These are phyloP conservation scores for Lasiodiplodia sp. DNA, from an alignment of 2,329 filamentous ascomycete genomes.

Conservation along the genomic window DNA sequence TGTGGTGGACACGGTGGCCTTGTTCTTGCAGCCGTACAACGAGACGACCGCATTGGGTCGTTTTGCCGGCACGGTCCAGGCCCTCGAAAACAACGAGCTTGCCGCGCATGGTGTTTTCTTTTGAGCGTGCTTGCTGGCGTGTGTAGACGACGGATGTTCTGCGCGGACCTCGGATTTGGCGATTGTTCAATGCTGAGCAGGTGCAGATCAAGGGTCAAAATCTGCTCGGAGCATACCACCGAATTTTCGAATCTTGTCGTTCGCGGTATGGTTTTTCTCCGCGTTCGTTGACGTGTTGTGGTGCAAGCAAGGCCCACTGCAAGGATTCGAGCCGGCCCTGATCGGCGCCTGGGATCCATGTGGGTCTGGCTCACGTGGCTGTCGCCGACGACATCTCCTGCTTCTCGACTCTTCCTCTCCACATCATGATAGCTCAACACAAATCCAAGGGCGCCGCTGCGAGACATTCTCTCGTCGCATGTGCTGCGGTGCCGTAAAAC, in stretches of 20 bases:
- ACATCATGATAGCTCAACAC: neutral
- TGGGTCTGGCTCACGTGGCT: neutral
- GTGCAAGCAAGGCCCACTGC: slow-evolving; percentile 16
- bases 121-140: neutral
- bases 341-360: slow-evolving; percentile 25
- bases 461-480: neutral
- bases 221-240: neutral
- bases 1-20: slow-evolving; percentile 62
- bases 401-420: neutral
- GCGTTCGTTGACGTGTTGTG: neutral
- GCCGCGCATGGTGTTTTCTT: slow-evolving; percentile 59
- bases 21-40: slow-evolving; percentile 59
- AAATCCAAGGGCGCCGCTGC: slow-evolving; percentile 17
- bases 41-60: slow-evolving; percentile 81
- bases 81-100: slow-evolving; percentile 86
- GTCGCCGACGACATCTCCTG: slow-evolving; percentile 16
- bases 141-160: neutral
- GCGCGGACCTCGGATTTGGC: neutral
- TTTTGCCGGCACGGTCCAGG: slow-evolving; percentile 89
- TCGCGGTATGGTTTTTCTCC: neutral
- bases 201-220: neutral
- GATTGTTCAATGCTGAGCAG: neutral
- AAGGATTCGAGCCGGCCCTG: slow-evolving; percentile 15
- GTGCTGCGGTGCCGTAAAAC: slow-evolving; percentile 10
- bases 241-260: neutral